phyloP scores from a whole-genome alignment of 495 filamentous ascomycete species.

The Haplographium delicatum region DNA sequence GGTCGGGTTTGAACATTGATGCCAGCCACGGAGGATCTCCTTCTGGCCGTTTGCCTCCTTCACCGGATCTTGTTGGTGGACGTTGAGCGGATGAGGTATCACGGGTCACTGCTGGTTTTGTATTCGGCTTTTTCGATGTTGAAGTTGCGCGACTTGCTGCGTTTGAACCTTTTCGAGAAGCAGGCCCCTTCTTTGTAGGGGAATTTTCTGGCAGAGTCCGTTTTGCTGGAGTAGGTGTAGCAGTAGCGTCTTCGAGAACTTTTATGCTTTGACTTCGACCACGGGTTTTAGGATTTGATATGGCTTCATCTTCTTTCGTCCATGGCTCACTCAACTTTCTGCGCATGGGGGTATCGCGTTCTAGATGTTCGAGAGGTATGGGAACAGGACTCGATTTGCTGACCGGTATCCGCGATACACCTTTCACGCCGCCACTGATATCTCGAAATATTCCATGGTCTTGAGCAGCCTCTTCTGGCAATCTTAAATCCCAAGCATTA shows the following conservation, averaged over 20 bases:
- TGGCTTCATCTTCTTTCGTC: constrained; percentile 53
- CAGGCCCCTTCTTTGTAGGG: constrained; percentile 36
- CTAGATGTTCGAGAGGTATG: constrained; percentile 62
- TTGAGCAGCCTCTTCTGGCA: constrained; percentile 73
- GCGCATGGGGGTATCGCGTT: constrained; percentile 62
- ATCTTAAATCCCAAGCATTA: constrained; percentile 61
- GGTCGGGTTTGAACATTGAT: constrained; percentile 92
- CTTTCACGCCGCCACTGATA: constrained; percentile 32
- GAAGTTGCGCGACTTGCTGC: constrained; percentile 34
- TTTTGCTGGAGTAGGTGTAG: constrained; percentile 42
- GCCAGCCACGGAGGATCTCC: constrained; percentile 95
- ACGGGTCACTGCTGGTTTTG: constrained; percentile 45
- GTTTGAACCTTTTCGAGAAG: constrained; percentile 35
- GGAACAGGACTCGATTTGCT: constrained; percentile 71
- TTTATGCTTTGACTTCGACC: constrained; percentile 65
- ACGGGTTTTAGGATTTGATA: constrained; percentile 53
- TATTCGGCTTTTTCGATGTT: constrained; percentile 53
- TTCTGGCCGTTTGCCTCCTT: constrained; percentile 67
- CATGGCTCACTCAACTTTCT: constrained; percentile 57
- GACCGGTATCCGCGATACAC: constrained; percentile 74
- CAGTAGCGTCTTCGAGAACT: constrained; percentile 45
- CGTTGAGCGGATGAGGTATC: constrained; percentile 26
- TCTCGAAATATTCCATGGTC: constrained; percentile 46
- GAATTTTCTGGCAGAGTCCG: constrained; percentile 37
- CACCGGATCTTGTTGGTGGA: constrained; percentile 48